These are phyloP conservation scores for Brettanomyces bruxellensis DNA, from an alignment of 805 yeast genomes.

Conservation along the genomic window DNA sequence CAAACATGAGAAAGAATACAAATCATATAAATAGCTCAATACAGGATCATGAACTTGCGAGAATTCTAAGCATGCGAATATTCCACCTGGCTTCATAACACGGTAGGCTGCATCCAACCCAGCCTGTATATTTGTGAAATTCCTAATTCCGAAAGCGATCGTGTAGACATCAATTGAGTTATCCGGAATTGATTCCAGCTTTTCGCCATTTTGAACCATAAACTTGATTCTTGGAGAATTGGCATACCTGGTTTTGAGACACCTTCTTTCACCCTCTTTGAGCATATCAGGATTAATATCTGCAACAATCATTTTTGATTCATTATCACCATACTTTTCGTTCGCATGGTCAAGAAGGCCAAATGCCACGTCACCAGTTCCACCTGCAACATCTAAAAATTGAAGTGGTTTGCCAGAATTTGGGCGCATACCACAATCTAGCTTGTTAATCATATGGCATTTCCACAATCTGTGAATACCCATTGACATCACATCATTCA, in stretches of 20 bases:
- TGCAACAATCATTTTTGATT: slow-evolving; percentile 78
- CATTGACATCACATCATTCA: slow-evolving; percentile 97
- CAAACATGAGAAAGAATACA: slow-evolving; percentile 78
- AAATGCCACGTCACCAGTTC: slow-evolving; percentile 97
- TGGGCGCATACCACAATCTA: slow-evolving; percentile 92
- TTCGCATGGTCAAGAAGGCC: slow-evolving; percentile 91
- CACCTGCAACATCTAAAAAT: slow-evolving; percentile 96
- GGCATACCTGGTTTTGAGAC: slow-evolving; percentile 45
- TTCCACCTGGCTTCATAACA: slow-evolving; percentile 94
- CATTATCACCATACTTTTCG: slow-evolving; percentile 60
- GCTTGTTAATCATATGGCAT: slow-evolving; percentile 72
- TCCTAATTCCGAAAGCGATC: slow-evolving; percentile 94
- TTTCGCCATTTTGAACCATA: slow-evolving; percentile 88
- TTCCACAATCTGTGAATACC: slow-evolving; percentile 97
- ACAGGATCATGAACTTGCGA: slow-evolving; percentile 80
- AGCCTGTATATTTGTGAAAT: slow-evolving; percentile 89
- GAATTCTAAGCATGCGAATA: slow-evolving; percentile 92
- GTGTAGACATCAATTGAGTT: slow-evolving; percentile 93
- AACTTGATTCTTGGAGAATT: slow-evolving; percentile 68
- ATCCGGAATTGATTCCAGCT: slow-evolving; percentile 71
- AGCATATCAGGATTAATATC: slow-evolving; percentile 97
- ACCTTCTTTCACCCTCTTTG: slow-evolving; percentile 80
- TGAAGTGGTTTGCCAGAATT: slow-evolving; percentile 67
- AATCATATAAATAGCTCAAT: slow-evolving; percentile 69
- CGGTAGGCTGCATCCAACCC: slow-evolving; percentile 94